Evolutionary conservation across 768 basidiomycete species (phyloP), one percentile per base, ranked within the genome.

Genomic region (Russula sp.): DNA sequence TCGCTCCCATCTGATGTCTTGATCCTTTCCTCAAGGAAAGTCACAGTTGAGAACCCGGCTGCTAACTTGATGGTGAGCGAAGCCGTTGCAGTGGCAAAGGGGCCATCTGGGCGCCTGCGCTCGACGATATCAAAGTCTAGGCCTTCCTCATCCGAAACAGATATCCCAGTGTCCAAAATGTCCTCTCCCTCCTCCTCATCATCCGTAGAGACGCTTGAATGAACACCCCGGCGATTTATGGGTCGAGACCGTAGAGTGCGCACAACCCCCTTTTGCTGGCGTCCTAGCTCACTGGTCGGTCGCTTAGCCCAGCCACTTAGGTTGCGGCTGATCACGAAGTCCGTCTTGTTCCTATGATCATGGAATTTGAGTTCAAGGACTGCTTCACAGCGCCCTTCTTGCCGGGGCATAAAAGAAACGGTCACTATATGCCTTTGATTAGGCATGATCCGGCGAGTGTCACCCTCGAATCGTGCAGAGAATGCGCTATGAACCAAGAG

Each of bases 51-150:
- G 61, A 30, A 42, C 26, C 38, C 62, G 22, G 24, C 67, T 51
- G 26, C 58, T 44, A 30, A 66, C 60, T 46, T 48, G 64, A 54
- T 69, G 40, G 22, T 74, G 49, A 16, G 54, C 48, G 16, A 72
- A 42, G 18, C 42, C 36, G n/a, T 22, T 36, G 30, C 40, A 11
- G 51, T 61, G 10, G 42, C 53, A 28, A 69, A 62, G 2, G 70
- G 71, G 20, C 34, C 53, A 9, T 61, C 49, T 1, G 76, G 78
- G n/a, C 69, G 71, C 0, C 63, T 62, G 4, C 73, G 70, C n/a
- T 81, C 79, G 5, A 87, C 69, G 42, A 86, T 74, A 3, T 78
- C 84, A 57, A 87, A 81, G 68, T 87, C 79, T 14, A 82, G 71
- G 7, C 74, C 72, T 1, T 79, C 79, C 26, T 69, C 67, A 9